These are phyloP conservation scores for Colletotrichum eremochloae DNA, from an alignment of 2,329 filamentous ascomycete species.

Conservation along the genomic window DNA sequence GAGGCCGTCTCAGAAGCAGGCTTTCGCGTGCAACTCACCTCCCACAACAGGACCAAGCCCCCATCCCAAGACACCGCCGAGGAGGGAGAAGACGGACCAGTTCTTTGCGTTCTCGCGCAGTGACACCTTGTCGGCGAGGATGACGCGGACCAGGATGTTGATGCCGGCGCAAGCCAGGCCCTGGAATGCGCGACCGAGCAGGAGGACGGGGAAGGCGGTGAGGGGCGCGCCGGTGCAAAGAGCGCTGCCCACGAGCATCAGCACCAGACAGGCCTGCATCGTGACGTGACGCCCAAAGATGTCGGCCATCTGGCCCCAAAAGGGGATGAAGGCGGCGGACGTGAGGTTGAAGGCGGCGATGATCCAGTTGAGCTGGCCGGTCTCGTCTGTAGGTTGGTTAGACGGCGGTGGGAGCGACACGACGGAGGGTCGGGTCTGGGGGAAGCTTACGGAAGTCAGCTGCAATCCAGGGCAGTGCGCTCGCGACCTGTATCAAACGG, in stretches of 20 bases:
- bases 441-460: slow-evolving; percentile 64
- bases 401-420: neutral
- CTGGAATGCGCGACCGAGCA: slow-evolving; percentile 74
- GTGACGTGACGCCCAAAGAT: slow-evolving; percentile 73
- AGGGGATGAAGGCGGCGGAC: slow-evolving; percentile 75
- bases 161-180: slow-evolving; percentile 73
- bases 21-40: slow-evolving; percentile 48
- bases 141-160: slow-evolving; percentile 70
- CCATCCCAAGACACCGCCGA: slow-evolving; percentile 69
- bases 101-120: slow-evolving; percentile 73
- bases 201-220: slow-evolving; percentile 68
- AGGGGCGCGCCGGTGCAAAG: slow-evolving; percentile 71
- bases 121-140: slow-evolving; percentile 75
- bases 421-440: too few species aligned
- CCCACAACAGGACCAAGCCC: slow-evolving; percentile 73
- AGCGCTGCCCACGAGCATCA: slow-evolving; percentile 71
- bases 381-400: slow-evolving; percentile 54
- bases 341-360: slow-evolving; percentile 77
- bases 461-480: slow-evolving; percentile 67
- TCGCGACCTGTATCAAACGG: slow-evolving; percentile 50
- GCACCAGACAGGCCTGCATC: slow-evolving; percentile 71
- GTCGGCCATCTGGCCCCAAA: slow-evolving; percentile 74
- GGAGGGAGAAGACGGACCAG: slow-evolving; percentile 71
- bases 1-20: neutral
- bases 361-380: slow-evolving; percentile 76